Evolutionary conservation across 2,329 filamentous ascomycete species (phyloP).

Genomic region (Pseudocercospora fijiensis): DNA sequence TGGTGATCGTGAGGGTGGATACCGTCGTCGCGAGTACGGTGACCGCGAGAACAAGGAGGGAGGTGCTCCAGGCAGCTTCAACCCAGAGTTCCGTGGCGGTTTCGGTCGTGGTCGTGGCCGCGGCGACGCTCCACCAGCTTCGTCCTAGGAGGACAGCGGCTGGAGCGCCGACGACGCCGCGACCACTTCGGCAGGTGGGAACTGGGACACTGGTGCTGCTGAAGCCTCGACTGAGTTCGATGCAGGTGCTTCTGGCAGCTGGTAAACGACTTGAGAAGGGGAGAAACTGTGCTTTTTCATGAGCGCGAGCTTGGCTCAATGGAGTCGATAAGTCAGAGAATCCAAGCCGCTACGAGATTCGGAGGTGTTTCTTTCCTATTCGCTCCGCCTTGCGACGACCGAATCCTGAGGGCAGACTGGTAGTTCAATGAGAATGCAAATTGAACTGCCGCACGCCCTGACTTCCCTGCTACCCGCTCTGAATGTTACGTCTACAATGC

Average conservation of each 20-base stretch:
- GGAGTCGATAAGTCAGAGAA: constrained; percentile 21
- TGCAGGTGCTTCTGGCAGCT: background rate
- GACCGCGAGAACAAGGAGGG: constrained; percentile 91
- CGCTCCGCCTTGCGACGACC: background rate
- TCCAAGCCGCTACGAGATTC: constrained; percentile 13
- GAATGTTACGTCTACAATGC: background rate
- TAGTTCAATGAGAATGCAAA: background rate
- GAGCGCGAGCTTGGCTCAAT: constrained; percentile 10
- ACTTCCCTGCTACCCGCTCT: background rate
- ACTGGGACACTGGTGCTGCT: constrained; percentile 5
- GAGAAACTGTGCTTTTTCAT: background rate
- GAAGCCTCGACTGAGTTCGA: background rate
- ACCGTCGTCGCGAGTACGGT: constrained; percentile 36
- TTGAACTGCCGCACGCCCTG: background rate
- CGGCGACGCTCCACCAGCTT: constrained; percentile 60
- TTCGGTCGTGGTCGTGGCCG: constrained; percentile 70
- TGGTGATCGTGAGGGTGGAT: constrained; percentile 70
- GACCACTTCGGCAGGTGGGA: constrained; percentile 5
- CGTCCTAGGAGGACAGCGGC: constrained; percentile 41
- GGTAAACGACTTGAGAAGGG: background rate
- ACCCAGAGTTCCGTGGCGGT: constrained; percentile 75
- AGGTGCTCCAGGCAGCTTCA: constrained; percentile 79
- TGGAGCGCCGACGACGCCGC: constrained; percentile 17
- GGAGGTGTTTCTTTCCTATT: background rate
- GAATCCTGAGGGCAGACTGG: background rate